phyloP scores from a whole-genome alignment of 2,329 filamentous ascomycete species.

The Trichophyton benhamiae region DNA sequence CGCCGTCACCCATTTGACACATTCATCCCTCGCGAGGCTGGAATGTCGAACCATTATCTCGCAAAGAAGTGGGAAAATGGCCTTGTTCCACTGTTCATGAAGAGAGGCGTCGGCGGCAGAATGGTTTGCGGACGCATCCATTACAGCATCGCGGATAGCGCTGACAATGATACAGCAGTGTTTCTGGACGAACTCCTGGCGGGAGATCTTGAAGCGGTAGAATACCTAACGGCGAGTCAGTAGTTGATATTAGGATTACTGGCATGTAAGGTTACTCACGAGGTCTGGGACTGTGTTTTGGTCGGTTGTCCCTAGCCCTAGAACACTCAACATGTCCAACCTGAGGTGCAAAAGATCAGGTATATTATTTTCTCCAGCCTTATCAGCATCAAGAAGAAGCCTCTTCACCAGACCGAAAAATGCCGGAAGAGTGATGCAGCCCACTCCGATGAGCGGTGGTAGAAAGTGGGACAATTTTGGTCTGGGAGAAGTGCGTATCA shows the following conservation, averaged over 20 bases:
- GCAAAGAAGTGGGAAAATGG: conserved; percentile 22
- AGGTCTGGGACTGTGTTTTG: conserved; percentile 17
- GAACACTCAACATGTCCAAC: conserved; percentile 6
- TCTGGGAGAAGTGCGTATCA: conserved; percentile 26
- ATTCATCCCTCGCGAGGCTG: conserved; percentile 18
- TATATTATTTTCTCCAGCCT: conserved; percentile 8
- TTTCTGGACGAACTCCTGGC: conserved; percentile 28
- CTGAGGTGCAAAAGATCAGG: conserved; percentile 4
- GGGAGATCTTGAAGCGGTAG: conserved; percentile 30
- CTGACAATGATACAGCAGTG: conserved; percentile 24
- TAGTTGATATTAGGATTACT: neutral
- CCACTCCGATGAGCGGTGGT: conserved; percentile 32
- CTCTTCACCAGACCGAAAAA: conserved; percentile 28
- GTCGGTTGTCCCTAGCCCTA: neutral
- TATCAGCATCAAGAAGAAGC: conserved; percentile 19
- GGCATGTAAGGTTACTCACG: conserved; percentile 14
- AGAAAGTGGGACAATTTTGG: conserved; percentile 25
- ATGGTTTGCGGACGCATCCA: conserved; percentile 5
- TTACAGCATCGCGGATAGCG: conserved; percentile 24
- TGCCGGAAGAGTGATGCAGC: conserved; percentile 33
- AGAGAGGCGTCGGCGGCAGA: neutral
- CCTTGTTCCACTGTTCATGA: conserved; percentile 14
- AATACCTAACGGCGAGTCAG: conserved; percentile 18
- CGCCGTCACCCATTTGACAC: conserved; percentile 20
- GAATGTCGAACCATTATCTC: conserved; percentile 26